Conservation (phyloP, 805 yeast species). For the Isabelozyma gotoi region DNA sequence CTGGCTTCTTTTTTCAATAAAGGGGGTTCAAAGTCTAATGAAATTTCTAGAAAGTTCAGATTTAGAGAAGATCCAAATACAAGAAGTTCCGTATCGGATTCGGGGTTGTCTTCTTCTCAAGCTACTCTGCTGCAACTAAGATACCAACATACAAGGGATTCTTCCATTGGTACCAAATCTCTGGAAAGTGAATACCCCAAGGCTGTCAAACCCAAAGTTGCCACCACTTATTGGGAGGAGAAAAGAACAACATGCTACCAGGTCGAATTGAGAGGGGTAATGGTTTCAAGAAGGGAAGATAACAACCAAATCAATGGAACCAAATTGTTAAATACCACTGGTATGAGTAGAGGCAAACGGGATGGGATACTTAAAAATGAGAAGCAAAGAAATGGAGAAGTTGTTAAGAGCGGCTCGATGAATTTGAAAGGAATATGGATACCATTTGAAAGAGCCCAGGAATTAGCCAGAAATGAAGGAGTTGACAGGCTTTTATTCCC, state of each 20-base stretch:
- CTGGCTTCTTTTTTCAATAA: not conserved
- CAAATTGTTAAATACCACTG: constrained; percentile 36
- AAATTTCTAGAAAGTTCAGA: not conserved
- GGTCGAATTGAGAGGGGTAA: constrained; percentile 29
- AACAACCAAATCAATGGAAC: constrained; percentile 38
- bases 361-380: constrained; percentile 41
- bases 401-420: constrained; percentile 38
- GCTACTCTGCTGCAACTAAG: not conserved
- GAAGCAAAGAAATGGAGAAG: constrained; percentile 19
- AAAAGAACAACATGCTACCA: constrained; percentile 38
- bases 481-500: constrained; percentile 32
- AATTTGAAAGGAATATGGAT: constrained; percentile 43
- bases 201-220: constrained; percentile 29
- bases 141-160: not conserved
- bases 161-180: not conserved
- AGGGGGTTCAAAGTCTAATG: not conserved
- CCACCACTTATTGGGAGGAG: constrained; percentile 38
- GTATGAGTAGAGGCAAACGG: constrained; percentile 40
- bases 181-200: constrained; percentile 9
- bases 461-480: constrained; percentile 41
- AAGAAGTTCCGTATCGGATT: not conserved
- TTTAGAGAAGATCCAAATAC: not conserved
- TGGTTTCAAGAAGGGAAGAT: constrained; percentile 37
- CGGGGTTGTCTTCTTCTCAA: not conserved
- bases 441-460: constrained; percentile 38